These are phyloP conservation scores for Ogataea pilisensis DNA, from an alignment of 805 yeast genomes.

Conservation along the genomic window DNA sequence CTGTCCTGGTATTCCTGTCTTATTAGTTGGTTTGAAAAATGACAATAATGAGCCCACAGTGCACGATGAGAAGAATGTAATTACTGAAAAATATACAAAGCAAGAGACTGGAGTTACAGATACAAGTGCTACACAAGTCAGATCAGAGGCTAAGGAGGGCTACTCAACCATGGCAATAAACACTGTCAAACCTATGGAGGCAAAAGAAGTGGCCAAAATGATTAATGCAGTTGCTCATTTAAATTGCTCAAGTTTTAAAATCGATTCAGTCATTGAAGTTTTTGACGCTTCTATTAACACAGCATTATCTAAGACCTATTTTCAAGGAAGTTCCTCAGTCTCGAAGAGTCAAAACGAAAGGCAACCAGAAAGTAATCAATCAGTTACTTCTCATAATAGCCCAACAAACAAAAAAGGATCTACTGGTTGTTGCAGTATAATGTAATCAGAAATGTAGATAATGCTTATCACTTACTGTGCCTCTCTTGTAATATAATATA, in stretches of 20 bases:
- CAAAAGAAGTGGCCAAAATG: slow-evolving; percentile 30
- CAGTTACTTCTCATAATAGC: too few relatives aligned
- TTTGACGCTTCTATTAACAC: slow-evolving; percentile 1
- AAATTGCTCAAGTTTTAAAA: slow-evolving; percentile 51
- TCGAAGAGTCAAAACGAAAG: too few relatives aligned
- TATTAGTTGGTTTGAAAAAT: slow-evolving; percentile 69
- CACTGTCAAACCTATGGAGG: slow-evolving; percentile 21
- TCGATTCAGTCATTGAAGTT: background rate
- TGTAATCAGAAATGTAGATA: background rate
- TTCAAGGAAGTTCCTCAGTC: too few relatives aligned
- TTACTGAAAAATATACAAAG: background rate
- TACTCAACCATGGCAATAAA: slow-evolving; percentile 17
- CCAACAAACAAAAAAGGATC: background rate
- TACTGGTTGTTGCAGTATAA: background rate
- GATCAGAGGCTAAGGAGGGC: too few relatives aligned
- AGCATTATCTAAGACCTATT: background rate
- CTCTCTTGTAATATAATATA: too few relatives aligned
- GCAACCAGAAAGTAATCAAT: background rate
- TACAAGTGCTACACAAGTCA: too few relatives aligned
- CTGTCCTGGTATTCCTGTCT: slow-evolving; percentile 68
- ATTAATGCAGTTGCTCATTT: slow-evolving; percentile 68
- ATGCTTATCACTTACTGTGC: too few relatives aligned
- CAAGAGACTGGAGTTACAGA: too few relatives aligned
- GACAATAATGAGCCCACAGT: slow-evolving; percentile 34
- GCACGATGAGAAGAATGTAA: background rate